Conservation (phyloP, 1,284 basidiomycete species). For the Trichosporon faecale region DNA sequence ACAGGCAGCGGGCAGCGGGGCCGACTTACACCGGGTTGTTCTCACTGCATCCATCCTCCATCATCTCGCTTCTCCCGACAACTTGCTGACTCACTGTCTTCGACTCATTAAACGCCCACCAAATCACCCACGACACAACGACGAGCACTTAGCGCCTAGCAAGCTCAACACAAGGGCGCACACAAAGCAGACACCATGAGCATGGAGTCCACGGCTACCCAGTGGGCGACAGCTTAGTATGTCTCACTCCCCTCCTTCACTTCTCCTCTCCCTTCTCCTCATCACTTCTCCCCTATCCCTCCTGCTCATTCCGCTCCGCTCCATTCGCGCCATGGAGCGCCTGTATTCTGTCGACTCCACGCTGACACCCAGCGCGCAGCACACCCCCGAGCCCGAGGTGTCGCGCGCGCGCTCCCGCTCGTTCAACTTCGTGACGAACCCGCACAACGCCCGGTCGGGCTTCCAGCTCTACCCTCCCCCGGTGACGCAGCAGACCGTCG, state of each 20-base stretch:
- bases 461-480: conserved; percentile 5
- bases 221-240: conserved; percentile 2
- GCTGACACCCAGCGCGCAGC: neutral
- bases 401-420: neutral
- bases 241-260: neutral
- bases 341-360: neutral
- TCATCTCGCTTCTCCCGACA: no score
- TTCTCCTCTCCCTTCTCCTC: neutral
- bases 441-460: neutral
- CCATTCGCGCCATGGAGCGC: neutral
- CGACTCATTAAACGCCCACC: no score
- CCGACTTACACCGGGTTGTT: neutral
- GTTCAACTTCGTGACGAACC: conserved; percentile 7
- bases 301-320: neutral
- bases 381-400: conserved; percentile 6
- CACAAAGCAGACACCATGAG: neutral
- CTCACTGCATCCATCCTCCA: no score
- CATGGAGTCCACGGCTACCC: neutral
- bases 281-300: neutral
- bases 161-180: neutral
- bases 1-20: neutral
- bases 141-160: no score
- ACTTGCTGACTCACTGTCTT: no score
- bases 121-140: no score
- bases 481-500: conserved; percentile 23